Percentiles rank a stretch among this genome's conserved stretches.
These are phyloP conservation scores for Protomyces macrosporus DNA, from an alignment of 1,139 yeast species.

Conservation along the genomic window DNA sequence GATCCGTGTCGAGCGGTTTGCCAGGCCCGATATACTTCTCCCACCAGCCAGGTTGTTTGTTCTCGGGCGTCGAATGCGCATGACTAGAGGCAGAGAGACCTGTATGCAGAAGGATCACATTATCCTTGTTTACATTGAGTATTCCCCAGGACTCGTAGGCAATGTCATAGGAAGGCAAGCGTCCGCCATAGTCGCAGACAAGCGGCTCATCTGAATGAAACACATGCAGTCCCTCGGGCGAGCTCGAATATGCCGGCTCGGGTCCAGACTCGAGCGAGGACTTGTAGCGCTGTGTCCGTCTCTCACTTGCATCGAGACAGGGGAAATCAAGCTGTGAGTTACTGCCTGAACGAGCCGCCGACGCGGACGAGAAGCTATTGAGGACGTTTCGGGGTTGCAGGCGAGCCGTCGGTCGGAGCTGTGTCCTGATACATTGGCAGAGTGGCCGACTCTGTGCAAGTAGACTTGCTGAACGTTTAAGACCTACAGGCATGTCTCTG, in stretches of 20 bases:
- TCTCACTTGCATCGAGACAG: conserved; percentile 72
- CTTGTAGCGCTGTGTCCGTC: conserved; percentile 45
- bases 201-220: conserved; percentile 64
- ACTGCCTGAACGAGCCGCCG: conserved; percentile 33
- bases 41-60: conserved; percentile 89
- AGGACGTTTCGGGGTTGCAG: background rate
- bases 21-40: conserved; percentile 87
- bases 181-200: conserved; percentile 76
- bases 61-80: conserved; percentile 75
- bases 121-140: conserved; percentile 56
- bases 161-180: conserved; percentile 63
- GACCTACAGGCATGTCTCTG: background rate
- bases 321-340: conserved; percentile 75
- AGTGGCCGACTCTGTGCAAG: background rate
- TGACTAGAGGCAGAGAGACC: conserved; percentile 92
- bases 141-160: conserved; percentile 93
- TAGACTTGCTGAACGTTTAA: background rate
- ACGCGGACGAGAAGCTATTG: background rate
- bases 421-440: background rate
- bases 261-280: conserved; percentile 18
- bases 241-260: conserved; percentile 19
- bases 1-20: conserved; percentile 69
- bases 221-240: conserved; percentile 38
- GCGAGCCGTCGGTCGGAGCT: no score
- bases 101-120: conserved; percentile 76